Percentiles rank a stretch among this genome's conserved stretches.
Conservation (phyloP, 176 grass and related monocot genomes). For the Coix lacrymajobi region DNA sequence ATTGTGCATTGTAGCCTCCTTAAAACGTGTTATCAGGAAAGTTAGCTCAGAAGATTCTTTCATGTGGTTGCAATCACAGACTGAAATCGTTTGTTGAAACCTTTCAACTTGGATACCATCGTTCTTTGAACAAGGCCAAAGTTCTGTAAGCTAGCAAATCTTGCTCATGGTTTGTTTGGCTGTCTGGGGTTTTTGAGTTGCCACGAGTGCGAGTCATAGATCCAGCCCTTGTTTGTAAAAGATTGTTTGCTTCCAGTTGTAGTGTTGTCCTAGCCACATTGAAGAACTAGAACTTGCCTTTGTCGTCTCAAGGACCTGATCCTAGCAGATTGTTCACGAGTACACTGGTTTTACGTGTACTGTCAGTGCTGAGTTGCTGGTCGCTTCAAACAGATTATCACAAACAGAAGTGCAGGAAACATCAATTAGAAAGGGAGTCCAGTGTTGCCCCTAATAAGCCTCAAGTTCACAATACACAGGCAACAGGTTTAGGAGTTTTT, state of each 20-base stretch:
- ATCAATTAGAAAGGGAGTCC: no score
- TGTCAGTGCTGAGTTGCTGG: no score
- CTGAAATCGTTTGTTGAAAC: neutral
- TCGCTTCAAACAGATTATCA: no score
- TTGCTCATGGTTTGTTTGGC: neutral
- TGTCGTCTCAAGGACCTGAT: no score
- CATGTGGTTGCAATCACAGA: neutral
- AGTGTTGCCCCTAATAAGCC: no score
- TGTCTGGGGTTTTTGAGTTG: neutral
- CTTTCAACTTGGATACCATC: neutral
- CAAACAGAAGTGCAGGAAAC: no score
- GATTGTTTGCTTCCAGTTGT: neutral
- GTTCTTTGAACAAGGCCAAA: neutral
- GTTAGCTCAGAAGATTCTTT: conserved; percentile 32
- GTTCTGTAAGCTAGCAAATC: neutral
- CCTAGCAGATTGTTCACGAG: no score
- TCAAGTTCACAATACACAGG: no score
- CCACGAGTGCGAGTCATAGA: neutral
- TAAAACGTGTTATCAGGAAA: conserved; percentile 21
- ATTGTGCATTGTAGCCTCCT: conserved; percentile 33
- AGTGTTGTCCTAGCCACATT: neutral
- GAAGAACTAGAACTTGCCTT: no score
- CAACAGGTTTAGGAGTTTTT: no score
- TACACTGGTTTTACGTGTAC: no score
- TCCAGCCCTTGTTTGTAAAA: no score